These are phyloP conservation scores for Sarcomyxa edulis DNA, from an alignment of 768 basidiomycete species.

Conservation along the genomic window DNA sequence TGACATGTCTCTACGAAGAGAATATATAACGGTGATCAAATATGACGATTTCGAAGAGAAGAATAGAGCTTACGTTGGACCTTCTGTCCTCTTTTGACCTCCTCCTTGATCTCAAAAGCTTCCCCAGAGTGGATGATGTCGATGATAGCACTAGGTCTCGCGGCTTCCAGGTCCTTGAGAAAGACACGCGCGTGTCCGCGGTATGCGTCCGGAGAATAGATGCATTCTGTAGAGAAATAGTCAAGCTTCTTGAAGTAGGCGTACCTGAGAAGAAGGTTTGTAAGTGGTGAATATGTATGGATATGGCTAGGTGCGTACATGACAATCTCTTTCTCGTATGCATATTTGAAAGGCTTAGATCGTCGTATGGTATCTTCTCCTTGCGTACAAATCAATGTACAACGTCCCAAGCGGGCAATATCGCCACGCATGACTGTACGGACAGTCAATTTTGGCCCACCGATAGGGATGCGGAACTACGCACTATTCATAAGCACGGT, in stretches of 20 bases:
- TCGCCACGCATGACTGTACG: conserved; percentile 94
- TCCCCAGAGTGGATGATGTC: conserved; percentile 98
- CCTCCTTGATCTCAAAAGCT: conserved; percentile 80
- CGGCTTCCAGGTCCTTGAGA: conserved; percentile 92
- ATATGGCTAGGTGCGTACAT: conserved; percentile 60
- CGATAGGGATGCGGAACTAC: conserved; percentile 20
- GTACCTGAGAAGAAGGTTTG: conserved; percentile 55
- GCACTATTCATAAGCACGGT: conserved; percentile 98
- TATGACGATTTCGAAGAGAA: background rate
- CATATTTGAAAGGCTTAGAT: conserved; percentile 99
- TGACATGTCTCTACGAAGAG: conserved; percentile 70
- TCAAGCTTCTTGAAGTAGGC: conserved; percentile 99
- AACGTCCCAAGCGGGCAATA: conserved; percentile 88
- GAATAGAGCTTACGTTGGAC: conserved; percentile 61
- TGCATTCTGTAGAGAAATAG: conserved; percentile 99
- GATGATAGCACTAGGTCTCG: conserved; percentile 91
- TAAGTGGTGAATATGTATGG: conserved; percentile 1
- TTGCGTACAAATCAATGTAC: conserved; percentile 92
- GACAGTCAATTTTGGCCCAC: background rate
- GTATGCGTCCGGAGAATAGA: conserved; percentile 98
- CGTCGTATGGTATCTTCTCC: conserved; percentile 95
- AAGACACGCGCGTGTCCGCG: conserved; percentile 93
- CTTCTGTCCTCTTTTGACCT: conserved; percentile 81
- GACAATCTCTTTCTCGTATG: conserved; percentile 99
- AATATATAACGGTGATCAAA: conserved; percentile 7